Evolutionary conservation across 2,329 filamentous ascomycete genomes (phyloP).

Genomic region (Stromatinia cepivora): DNA sequence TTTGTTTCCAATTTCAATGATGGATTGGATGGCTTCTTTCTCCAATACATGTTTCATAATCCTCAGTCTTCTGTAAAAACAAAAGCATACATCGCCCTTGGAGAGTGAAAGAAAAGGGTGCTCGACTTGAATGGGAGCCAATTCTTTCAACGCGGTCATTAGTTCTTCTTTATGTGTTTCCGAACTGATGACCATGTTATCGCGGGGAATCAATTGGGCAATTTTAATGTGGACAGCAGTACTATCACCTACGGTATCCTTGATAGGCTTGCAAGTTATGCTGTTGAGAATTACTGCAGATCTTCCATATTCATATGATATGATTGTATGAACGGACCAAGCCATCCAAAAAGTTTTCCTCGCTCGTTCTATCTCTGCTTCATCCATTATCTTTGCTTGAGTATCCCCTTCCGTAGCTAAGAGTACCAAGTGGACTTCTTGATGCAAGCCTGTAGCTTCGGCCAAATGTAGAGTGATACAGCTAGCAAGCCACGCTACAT

Average conservation of each 20-base stretch:
- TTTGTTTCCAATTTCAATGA: conserved; percentile 14
- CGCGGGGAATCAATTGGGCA: conserved; percentile 26
- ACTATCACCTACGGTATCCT: background rate
- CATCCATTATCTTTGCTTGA: conserved; percentile 16
- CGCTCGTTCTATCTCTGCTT: conserved; percentile 21
- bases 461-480: conserved; percentile 37
- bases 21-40: conserved; percentile 8
- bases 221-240: conserved; percentile 24
- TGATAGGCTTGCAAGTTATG: conserved; percentile 27
- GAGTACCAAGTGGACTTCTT: conserved; percentile 29
- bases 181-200: conserved; percentile 11
- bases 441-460: conserved; percentile 38
- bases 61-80: conserved; percentile 30
- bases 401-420: conserved; percentile 14
- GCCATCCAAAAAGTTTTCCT: conserved; percentile 24
- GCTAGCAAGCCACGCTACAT: conserved; percentile 37
- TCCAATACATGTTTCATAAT: conserved; percentile 19
- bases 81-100: conserved; percentile 33
- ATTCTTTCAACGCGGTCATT: conserved; percentile 5
- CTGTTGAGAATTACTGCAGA: conserved; percentile 29
- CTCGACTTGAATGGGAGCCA: conserved; percentile 16
- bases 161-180: conserved; percentile 10
- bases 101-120: conserved; percentile 26
- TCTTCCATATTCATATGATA: conserved; percentile 29
- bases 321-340: conserved; percentile 27